Evolutionary conservation across 768 basidiomycete genomes (phyloP).

Genomic region (Astraeus odoratus): DNA sequence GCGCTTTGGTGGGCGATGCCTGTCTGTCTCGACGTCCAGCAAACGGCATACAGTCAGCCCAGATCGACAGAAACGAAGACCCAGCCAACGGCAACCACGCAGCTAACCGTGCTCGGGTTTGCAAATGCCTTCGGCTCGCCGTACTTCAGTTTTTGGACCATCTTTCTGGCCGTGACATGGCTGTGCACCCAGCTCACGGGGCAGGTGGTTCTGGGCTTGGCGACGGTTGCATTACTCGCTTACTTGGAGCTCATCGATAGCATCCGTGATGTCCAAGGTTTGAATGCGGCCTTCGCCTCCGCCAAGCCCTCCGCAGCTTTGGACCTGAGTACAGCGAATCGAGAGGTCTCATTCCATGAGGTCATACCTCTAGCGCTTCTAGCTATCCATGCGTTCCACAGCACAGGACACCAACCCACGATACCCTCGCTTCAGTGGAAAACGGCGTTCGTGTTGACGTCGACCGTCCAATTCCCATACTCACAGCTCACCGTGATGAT

Average conservation of each 20-base stretch:
- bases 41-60: no score
- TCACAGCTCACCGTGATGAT: conserved; percentile 66
- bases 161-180: conserved; percentile 50
- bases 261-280: conserved; percentile 58
- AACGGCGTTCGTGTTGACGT: conserved; percentile 75
- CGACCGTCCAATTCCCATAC: conserved; percentile 61
- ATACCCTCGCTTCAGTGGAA: conserved; percentile 95
- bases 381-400: conserved; percentile 70
- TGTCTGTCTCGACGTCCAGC: conserved; percentile 62
- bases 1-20: conserved; percentile 69
- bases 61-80: conserved; percentile 19
- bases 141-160: conserved; percentile 76
- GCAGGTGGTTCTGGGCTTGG: conserved; percentile 66
- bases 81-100: conserved; percentile 23
- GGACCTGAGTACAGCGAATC: conserved; percentile 23
- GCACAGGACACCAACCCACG: conserved; percentile 89
- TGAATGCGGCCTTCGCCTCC: conserved; percentile 46
- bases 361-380: conserved; percentile 69
- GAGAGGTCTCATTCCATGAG: conserved; percentile 54
- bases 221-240: conserved; percentile 59
- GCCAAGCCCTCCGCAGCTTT: conserved; percentile 39
- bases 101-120: conserved; percentile 69
- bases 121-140: conserved; percentile 88
- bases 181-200: conserved; percentile 69
- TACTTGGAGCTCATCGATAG: conserved; percentile 80